Percentiles rank a stretch among this genome's conserved stretches.
These are phyloP conservation scores for Psilocybe cubensis DNA, from an alignment of 768 basidiomycete genomes.

Conservation along the genomic window DNA sequence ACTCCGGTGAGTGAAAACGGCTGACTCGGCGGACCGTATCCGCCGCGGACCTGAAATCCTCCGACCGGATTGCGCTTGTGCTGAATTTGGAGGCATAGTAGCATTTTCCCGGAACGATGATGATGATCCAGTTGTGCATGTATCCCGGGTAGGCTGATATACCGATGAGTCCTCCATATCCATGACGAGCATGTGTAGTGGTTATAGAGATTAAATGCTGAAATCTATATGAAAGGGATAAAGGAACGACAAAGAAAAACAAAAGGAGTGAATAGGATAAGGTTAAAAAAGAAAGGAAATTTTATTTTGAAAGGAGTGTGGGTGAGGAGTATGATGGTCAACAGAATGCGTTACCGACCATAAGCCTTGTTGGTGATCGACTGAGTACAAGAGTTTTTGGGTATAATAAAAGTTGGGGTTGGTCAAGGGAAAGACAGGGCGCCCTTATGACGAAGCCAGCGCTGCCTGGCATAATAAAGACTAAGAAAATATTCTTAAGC, in stretches of 20 bases:
- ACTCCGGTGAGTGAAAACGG: slow-evolving; percentile 13
- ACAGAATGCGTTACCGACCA: slow-evolving; percentile 5
- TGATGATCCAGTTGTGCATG: slow-evolving; percentile 13
- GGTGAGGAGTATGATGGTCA: slow-evolving; percentile 9
- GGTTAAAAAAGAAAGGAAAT: slow-evolving; percentile 3
- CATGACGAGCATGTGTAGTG: slow-evolving; percentile 1
- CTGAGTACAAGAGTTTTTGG: slow-evolving; percentile 5
- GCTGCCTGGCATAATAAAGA: slow-evolving; percentile 14
- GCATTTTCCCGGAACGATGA: slow-evolving; percentile 13
- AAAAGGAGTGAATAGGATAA: slow-evolving; percentile 10
- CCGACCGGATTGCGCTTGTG: slow-evolving; percentile 8
- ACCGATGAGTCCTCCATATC: slow-evolving; percentile 16
- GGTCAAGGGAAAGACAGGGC: slow-evolving; percentile 2
- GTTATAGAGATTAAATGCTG: neutral
- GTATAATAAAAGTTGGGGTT: slow-evolving; percentile 6
- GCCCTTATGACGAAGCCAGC: slow-evolving; percentile 18
- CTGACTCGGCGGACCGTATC: slow-evolving; percentile 16
- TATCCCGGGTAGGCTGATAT: slow-evolving; percentile 18
- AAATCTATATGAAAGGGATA: slow-evolving; percentile 8
- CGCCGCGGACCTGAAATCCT: slow-evolving; percentile 14
- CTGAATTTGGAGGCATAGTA: slow-evolving; percentile 5
- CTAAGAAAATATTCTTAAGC: slow-evolving; percentile 2
- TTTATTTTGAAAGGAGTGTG: slow-evolving; percentile 13
- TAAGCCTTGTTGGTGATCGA: slow-evolving; percentile 7
- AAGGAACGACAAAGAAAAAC: slow-evolving; percentile 4